A percentile compares a stretch with the other conserved stretches of the same genome.
Conservation (phyloP, 2,329 filamentous ascomycete species). For the Penicillium sp. region DNA sequence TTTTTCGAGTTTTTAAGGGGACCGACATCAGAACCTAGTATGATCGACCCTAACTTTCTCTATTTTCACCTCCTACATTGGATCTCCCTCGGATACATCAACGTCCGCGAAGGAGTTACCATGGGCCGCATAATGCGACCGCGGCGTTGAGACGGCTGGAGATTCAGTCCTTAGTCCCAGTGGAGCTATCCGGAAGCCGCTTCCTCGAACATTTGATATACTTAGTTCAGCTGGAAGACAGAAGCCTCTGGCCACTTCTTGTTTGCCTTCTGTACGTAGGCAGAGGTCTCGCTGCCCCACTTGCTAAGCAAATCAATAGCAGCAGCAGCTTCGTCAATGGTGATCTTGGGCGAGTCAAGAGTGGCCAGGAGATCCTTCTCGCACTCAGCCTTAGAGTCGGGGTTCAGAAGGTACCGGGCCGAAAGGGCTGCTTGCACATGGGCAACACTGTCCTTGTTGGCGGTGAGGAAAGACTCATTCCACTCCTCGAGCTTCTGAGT, state of each 20-base stretch:
- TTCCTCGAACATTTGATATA: not conserved
- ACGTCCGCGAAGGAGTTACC: not conserved
- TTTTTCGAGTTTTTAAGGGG: not conserved
- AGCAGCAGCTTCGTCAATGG: conserved; percentile 60
- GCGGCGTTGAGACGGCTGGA: not conserved
- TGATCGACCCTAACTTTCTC: not conserved
- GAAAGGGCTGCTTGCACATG: conserved; percentile 68
- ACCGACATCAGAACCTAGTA: not conserved
- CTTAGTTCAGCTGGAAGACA: conserved; percentile 37
- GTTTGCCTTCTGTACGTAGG: conserved; percentile 51
- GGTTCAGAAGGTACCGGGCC: conserved; percentile 61
- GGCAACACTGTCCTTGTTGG: conserved; percentile 64
- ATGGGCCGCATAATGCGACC: not conserved
- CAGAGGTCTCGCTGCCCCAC: conserved; percentile 57
- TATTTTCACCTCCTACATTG: not conserved
- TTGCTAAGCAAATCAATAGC: conserved; percentile 57
- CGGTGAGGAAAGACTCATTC: conserved; percentile 68
- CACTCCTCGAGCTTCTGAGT: conserved; percentile 61
- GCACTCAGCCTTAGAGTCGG: conserved; percentile 58
- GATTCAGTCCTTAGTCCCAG: not conserved
- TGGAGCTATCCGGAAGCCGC: not conserved
- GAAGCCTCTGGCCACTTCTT: conserved; percentile 48
- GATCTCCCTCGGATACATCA: not conserved
- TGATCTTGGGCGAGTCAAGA: conserved; percentile 56
- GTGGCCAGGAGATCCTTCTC: conserved; percentile 67